These are phyloP conservation scores for Quercus alba DNA, from an alignment of 306 rosid genomes.

Conservation along the genomic window DNA sequence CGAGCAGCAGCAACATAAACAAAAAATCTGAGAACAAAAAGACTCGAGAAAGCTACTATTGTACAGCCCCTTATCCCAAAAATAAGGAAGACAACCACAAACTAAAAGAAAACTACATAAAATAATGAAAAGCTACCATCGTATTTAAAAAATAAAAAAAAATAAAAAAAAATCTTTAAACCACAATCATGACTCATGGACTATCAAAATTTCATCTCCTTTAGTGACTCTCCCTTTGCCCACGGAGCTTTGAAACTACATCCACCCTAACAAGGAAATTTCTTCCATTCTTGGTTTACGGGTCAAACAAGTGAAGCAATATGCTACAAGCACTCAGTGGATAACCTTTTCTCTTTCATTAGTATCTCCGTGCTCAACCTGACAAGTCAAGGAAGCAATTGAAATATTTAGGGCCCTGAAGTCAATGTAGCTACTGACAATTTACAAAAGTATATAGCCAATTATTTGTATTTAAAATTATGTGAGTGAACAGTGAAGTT, in stretches of 20 bases:
- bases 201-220: neutral
- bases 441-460: neutral
- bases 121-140: neutral
- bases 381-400: neutral
- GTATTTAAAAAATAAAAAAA: too few relatives aligned
- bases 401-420: neutral
- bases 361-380: conserved; percentile 53
- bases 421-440: neutral
- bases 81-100: neutral
- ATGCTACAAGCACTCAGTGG: conserved; percentile 20
- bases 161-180: neutral
- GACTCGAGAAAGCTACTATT: neutral
- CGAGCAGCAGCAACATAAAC: neutral
- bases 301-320: neutral
- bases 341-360: conserved; percentile 46
- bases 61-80: neutral
- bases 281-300: neutral
- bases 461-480: neutral
- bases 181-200: neutral
- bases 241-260: neutral
- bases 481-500: neutral
- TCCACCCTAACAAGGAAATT: neutral
- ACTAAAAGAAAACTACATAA: neutral
- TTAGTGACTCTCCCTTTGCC: neutral
- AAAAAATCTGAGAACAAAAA: neutral